Evolutionary conservation across 345 rosid genomes (phyloP).

Genomic region (Theobroma cacao): DNA sequence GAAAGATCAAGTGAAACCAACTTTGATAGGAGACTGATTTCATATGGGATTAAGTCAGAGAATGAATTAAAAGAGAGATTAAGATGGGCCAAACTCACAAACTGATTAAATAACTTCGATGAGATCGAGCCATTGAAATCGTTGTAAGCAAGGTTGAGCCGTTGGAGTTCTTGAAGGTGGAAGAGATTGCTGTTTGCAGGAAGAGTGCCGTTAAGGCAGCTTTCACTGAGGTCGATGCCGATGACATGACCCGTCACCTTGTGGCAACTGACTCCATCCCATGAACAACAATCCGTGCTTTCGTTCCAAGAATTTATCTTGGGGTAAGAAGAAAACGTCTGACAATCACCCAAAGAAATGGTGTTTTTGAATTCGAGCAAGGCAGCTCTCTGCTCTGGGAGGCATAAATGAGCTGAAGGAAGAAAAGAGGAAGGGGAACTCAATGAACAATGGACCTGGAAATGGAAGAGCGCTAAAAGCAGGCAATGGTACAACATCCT

Average conservation of each 20-base stretch:
- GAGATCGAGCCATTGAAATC: slow-evolving; percentile 12
- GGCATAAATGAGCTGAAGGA: background rate
- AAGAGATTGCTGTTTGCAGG: background rate
- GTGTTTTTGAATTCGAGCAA: slow-evolving; percentile 1
- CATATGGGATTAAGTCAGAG: background rate
- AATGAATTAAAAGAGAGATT: slow-evolving; percentile 9
- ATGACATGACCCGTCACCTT: slow-evolving; percentile 1
- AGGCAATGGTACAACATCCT: background rate
- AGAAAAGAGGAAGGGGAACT: background rate
- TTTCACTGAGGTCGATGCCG: slow-evolving; percentile 19
- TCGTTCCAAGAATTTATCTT: slow-evolving; percentile 17
- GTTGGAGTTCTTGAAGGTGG: background rate
- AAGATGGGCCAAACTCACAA: slow-evolving; percentile 2
- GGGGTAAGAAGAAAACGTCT: background rate
- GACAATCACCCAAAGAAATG: background rate
- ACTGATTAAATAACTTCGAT: background rate
- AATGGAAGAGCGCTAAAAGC: background rate
- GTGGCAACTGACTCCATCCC: slow-evolving; percentile 30
- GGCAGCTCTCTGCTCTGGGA: background rate
- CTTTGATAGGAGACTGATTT: background rate
- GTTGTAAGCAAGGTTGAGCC: slow-evolving; percentile 29
- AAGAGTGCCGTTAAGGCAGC: background rate
- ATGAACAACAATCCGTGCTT: slow-evolving; percentile 29
- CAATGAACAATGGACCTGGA: background rate
- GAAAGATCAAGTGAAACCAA: slow-evolving; percentile 18